Evolutionary conservation across 805 yeast species (phyloP).

Genomic region (Hanseniaspora meyeri): DNA sequence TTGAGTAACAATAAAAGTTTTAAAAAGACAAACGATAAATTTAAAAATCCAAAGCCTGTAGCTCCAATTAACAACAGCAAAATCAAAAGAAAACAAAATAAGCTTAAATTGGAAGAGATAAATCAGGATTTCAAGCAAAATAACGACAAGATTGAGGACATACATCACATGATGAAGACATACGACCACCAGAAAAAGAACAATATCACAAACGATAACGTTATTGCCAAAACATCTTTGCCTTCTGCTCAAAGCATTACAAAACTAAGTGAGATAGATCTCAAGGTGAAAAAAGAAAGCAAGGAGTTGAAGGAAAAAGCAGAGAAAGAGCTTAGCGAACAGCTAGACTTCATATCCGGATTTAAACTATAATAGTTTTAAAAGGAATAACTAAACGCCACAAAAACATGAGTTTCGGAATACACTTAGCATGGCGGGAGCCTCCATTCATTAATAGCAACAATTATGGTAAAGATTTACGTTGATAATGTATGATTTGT

Average conservation of each 20-base stretch:
- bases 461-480: background rate
- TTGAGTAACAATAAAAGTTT: background rate
- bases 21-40: constrained; percentile 1
- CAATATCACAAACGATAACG: background rate
- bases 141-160: constrained; percentile 13
- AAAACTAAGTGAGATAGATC: constrained; percentile 21
- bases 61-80: constrained; percentile 12
- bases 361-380: constrained; percentile 20
- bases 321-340: constrained; percentile 23
- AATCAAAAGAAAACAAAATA: constrained; percentile 22
- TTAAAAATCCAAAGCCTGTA: background rate
- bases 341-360: constrained; percentile 27
- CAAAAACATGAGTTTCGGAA: background rate
- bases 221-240: constrained; percentile 1
- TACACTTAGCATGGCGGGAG: background rate
- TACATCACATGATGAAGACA: constrained; percentile 14
- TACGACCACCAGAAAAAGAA: constrained; percentile 13
- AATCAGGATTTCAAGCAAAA: constrained; percentile 17
- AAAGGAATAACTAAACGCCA: too few species aligned
- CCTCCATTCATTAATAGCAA: too few species aligned
- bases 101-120: constrained; percentile 19
- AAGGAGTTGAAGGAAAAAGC: constrained; percentile 22
- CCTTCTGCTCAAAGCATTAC: background rate
- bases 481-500: too few species aligned
- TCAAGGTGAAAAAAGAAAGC: constrained; percentile 20